phyloP scores from a whole-genome alignment of 2,329 filamentous ascomycete genomes.

The Penicillium corylophilum region DNA sequence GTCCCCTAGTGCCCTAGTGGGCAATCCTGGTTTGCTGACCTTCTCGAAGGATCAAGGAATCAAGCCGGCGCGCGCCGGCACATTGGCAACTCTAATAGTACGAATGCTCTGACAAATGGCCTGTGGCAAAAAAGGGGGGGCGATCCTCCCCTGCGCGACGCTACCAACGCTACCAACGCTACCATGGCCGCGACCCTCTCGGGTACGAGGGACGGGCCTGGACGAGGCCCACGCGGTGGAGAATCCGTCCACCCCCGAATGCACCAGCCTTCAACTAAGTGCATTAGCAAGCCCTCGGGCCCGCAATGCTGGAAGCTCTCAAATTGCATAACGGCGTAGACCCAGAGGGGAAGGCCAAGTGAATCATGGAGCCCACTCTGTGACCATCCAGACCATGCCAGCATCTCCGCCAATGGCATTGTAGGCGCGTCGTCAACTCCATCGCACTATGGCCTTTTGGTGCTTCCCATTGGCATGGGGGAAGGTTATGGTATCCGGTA shows the following conservation, averaged over 20 bases:
- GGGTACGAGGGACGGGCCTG: slow-evolving; percentile 22
- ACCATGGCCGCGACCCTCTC: slow-evolving; percentile 5
- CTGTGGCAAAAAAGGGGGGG: slow-evolving; percentile 11
- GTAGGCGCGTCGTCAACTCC: slow-evolving; percentile 14
- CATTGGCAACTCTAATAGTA: slow-evolving; percentile 21
- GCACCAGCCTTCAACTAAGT: slow-evolving; percentile 9
- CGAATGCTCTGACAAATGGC: slow-evolving; percentile 3
- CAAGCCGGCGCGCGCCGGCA: slow-evolving; percentile 16
- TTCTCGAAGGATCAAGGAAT: slow-evolving; percentile 25
- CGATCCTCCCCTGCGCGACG: slow-evolving; percentile 8
- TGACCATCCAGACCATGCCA: not conserved
- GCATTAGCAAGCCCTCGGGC: not conserved
- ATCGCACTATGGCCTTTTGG: slow-evolving; percentile 17
- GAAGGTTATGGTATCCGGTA: not conserved
- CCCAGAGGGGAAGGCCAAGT: not conserved
- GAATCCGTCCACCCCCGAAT: slow-evolving; percentile 24
- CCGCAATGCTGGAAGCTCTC: not conserved
- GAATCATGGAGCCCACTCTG: not conserved
- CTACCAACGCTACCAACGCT: not conserved
- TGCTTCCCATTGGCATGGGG: not conserved
- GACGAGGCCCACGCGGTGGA: slow-evolving; percentile 23
- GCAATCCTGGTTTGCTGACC: slow-evolving; percentile 6
- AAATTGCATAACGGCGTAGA: not conserved
- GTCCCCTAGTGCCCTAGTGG: not conserved
- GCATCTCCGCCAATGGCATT: slow-evolving; percentile 13